Evolutionary conservation across 129 eudicot genomes (phyloP).

Genomic region (Oenanthe sinensis): DNA sequence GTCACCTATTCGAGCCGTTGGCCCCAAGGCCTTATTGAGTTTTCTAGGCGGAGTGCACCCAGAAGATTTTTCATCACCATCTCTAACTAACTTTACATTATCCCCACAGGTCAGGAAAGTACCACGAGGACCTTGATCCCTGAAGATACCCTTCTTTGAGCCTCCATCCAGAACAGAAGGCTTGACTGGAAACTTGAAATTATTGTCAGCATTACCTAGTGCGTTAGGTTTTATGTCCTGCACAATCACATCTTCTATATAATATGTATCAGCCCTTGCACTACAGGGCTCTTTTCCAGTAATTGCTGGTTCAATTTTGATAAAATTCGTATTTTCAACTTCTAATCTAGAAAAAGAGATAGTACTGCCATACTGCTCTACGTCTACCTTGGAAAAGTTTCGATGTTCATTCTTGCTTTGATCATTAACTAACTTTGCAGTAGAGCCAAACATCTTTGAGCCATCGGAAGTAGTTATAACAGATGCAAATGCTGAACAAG

Average conservation of each 20-base stretch:
- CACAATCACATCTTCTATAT: slow-evolving; percentile 16
- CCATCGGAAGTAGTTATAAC: slow-evolving; percentile 11
- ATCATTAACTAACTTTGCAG: slow-evolving; percentile 19
- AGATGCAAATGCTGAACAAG: slow-evolving; percentile 15
- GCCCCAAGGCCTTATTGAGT: slow-evolving; percentile 42
- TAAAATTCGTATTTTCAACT: slow-evolving; percentile 23
- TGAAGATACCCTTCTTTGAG: not conserved
- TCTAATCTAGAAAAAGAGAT: slow-evolving; percentile 34
- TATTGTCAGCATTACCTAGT: slow-evolving; percentile 43
- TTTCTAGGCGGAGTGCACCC: slow-evolving; percentile 54
- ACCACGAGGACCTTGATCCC: slow-evolving; percentile 36
- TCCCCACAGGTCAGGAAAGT: slow-evolving; percentile 36
- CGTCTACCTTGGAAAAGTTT: slow-evolving; percentile 19
- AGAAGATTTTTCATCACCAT: slow-evolving; percentile 85
- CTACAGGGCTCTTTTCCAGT: slow-evolving; percentile 22
- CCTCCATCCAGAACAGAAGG: slow-evolving; percentile 5
- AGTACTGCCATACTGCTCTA: slow-evolving; percentile 10
- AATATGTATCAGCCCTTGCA: slow-evolving; percentile 19
- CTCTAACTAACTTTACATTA: slow-evolving; percentile 84
- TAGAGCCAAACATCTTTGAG: not conserved
- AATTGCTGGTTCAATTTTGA: slow-evolving; percentile 28
- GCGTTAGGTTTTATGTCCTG: slow-evolving; percentile 31
- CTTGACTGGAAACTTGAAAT: slow-evolving; percentile 34
- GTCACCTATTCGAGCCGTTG: slow-evolving; percentile 42
- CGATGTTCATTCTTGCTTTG: slow-evolving; percentile 27